Evolutionary conservation across 768 basidiomycete species (phyloP).

Genomic region (Phanerochaete sordida): DNA sequence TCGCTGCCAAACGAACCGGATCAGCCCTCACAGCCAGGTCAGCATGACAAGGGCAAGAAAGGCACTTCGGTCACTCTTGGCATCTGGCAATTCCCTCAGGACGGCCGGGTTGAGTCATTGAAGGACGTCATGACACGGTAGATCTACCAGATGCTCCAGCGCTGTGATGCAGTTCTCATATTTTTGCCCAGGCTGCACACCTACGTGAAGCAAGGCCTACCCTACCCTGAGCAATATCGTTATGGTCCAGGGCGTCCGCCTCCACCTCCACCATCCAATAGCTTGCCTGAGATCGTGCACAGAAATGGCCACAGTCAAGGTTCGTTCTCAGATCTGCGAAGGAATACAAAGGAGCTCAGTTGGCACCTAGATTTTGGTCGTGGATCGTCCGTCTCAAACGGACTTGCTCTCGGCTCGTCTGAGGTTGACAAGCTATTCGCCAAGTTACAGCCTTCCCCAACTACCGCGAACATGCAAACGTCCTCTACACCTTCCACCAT

Average conservation of each 20-base stretch:
- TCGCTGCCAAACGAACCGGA: conserved; percentile 38
- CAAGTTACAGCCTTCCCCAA: conserved; percentile 27
- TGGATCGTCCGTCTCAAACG: background rate
- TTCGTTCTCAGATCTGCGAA: background rate
- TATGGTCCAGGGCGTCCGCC: conserved; percentile 68
- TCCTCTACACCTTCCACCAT: conserved; percentile 10
- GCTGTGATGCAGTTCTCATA: background rate
- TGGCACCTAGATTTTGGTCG: background rate
- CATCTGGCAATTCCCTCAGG: conserved; percentile 72
- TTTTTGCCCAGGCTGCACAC: conserved; percentile 49
- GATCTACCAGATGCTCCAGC: conserved; percentile 14
- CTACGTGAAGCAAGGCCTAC: conserved; percentile 60
- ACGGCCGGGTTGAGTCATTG: conserved; percentile 61
- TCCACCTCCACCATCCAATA: conserved; percentile 37
- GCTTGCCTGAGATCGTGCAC: background rate
- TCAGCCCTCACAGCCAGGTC: conserved; percentile 25
- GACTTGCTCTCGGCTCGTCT: conserved; percentile 22
- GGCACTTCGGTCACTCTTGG: conserved; percentile 59
- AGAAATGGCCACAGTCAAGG: background rate
- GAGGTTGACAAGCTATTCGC: conserved; percentile 44
- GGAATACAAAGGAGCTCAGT: background rate
- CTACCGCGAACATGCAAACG: conserved; percentile 10
- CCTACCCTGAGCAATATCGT: conserved; percentile 70
- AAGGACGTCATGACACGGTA: conserved; percentile 69
- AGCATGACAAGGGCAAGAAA: conserved; percentile 44